These are phyloP conservation scores for Didymella keratinophila DNA, from an alignment of 2,329 filamentous ascomycete species.

Conservation along the genomic window DNA sequence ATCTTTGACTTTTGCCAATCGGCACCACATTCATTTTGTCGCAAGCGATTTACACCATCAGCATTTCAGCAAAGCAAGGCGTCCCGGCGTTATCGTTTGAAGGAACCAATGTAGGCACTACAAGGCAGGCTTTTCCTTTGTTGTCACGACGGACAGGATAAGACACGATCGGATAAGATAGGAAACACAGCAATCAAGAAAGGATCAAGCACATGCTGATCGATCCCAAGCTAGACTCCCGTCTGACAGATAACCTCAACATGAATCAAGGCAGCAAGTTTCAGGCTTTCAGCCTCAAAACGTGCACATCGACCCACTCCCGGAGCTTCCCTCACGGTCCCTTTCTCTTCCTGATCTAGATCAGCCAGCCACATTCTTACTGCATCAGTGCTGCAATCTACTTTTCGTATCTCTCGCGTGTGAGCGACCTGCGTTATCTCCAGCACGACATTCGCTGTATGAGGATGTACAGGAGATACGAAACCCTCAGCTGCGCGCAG, in stretches of 20 bases:
- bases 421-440: conserved; percentile 2
- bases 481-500: not conserved
- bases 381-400: not conserved
- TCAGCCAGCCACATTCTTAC: conserved; percentile 15
- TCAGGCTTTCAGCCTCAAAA: conserved; percentile 17
- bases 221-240: not conserved
- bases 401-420: not conserved
- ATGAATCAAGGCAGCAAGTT: conserved; percentile 8
- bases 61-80: conserved; percentile 19
- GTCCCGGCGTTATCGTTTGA: conserved; percentile 12
- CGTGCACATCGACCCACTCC: conserved; percentile 10
- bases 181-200: conserved; percentile 7
- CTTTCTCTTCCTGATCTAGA: conserved; percentile 10
- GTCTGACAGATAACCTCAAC: conserved; percentile 1
- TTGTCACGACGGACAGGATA: conserved; percentile 7
- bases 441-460: conserved; percentile 5
- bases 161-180: conserved; percentile 1
- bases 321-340: conserved; percentile 10
- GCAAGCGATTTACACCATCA: conserved; percentile 10
- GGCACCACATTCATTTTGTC: conserved; percentile 11
- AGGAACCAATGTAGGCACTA: conserved; percentile 2
- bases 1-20: conserved; percentile 1
- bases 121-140: conserved; percentile 4
- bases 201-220: conserved; percentile 5
- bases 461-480: conserved; percentile 6